These are phyloP conservation scores for Pichia nakasei DNA, from an alignment of 805 yeast species.

Conservation along the genomic window DNA sequence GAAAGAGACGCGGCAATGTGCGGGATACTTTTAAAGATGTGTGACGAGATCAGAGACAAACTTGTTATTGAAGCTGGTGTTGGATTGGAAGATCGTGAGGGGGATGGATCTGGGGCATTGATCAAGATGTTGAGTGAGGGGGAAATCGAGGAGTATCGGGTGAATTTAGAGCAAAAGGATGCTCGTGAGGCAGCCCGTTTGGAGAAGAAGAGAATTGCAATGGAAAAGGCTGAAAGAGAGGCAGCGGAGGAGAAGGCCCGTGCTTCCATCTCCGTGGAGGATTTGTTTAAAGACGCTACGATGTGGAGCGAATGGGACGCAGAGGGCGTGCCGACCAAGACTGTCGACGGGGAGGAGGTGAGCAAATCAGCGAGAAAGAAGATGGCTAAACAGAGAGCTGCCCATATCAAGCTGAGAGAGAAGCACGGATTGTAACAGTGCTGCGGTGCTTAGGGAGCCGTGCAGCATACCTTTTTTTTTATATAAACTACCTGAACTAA, in stretches of 20 bases:
- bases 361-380: constrained; percentile 83
- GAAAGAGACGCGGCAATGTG: not conserved
- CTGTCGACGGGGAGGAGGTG: constrained; percentile 69
- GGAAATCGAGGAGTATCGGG: constrained; percentile 54
- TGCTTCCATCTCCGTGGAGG: constrained; percentile 60
- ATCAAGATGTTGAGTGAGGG: constrained; percentile 66
- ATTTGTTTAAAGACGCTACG: constrained; percentile 57
- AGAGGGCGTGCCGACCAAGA: constrained; percentile 72
- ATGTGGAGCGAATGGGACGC: constrained; percentile 73
- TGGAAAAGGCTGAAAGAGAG: constrained; percentile 55
- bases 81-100: constrained; percentile 73
- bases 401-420: not conserved
- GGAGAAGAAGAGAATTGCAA: constrained; percentile 52
- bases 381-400: constrained; percentile 46
- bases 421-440: not conserved
- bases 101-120: constrained; percentile 67
- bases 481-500: no score
- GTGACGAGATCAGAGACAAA: constrained; percentile 65
- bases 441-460: no score
- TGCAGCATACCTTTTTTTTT: no score
- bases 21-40: constrained; percentile 47
- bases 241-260: constrained; percentile 56
- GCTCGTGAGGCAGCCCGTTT: constrained; percentile 45
- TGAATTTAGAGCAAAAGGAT: constrained; percentile 46
- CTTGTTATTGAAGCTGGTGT: constrained; percentile 71